Evolutionary conservation across 2,329 filamentous ascomycete species (phyloP).

Genomic region (Pseudocercospora fuligena): DNA sequence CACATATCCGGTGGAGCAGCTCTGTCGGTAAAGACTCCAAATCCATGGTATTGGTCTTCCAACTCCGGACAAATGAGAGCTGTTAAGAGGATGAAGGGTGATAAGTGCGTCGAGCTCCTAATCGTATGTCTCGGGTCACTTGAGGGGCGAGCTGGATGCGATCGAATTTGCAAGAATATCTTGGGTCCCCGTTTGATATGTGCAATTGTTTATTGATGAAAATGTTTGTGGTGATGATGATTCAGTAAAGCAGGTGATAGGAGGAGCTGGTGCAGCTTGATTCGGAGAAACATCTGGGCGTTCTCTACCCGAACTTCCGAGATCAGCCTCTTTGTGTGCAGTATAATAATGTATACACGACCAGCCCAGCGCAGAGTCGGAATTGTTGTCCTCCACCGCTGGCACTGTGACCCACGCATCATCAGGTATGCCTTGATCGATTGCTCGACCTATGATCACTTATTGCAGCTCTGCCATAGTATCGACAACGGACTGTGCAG

Average conservation of each 20-base stretch:
- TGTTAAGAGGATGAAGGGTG: background rate
- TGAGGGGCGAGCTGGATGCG: too few species aligned
- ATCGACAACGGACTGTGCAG: background rate
- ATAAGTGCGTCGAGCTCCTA: too few species aligned
- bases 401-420: background rate
- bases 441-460: background rate
- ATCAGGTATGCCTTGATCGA: background rate
- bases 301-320: background rate
- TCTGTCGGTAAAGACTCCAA: background rate
- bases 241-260: too few species aligned
- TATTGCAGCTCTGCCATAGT: background rate
- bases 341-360: background rate
- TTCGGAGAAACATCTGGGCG: too few species aligned
- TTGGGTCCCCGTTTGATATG: too few species aligned
- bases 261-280: too few species aligned
- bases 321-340: background rate
- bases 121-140: too few species aligned
- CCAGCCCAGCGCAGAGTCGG: background rate
- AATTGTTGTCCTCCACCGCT: background rate
- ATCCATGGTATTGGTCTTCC: background rate
- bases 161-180: too few species aligned
- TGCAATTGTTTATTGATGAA: too few species aligned
- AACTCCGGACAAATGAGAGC: too few species aligned
- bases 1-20: background rate
- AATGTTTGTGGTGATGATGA: too few species aligned